phyloP scores from a whole-genome alignment of 2,329 filamentous ascomycete species.

The Pseudogymnoascus sp. region DNA sequence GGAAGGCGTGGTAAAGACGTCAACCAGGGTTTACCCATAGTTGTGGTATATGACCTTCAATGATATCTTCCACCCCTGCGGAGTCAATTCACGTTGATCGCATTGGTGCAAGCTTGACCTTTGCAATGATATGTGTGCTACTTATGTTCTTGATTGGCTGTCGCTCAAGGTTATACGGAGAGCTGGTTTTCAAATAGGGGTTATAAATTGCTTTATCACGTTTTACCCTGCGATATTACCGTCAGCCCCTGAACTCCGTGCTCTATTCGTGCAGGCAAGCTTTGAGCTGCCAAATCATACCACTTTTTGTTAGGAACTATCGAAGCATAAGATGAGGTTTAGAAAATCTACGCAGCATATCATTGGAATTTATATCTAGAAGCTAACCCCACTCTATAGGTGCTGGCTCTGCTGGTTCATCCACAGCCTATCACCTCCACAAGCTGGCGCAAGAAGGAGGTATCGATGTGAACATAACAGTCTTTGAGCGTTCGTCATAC shows the following conservation, averaged over 20 bases:
- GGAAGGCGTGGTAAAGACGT: not conserved
- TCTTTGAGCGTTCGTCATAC: slow-evolving; percentile 72
- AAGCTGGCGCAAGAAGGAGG: slow-evolving; percentile 55
- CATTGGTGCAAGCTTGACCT: not conserved
- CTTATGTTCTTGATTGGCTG: not conserved
- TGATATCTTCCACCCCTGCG: not conserved
- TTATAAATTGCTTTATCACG: not conserved
- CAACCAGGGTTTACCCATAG: not conserved
- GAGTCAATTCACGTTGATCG: not conserved
- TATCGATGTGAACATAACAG: slow-evolving; percentile 65
- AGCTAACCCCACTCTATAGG: slow-evolving; percentile 41
- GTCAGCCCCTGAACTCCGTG: not conserved
- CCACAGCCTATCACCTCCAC: slow-evolving; percentile 72
- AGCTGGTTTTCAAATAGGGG: not conserved
- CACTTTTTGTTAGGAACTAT: not conserved
- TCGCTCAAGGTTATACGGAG: not conserved
- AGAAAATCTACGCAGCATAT: not conserved
- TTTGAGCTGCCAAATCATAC: not conserved
- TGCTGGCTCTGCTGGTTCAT: slow-evolving; percentile 81
- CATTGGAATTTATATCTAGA: not conserved
- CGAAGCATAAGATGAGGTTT: not conserved
- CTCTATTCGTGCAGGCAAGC: not conserved
- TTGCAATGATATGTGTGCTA: not conserved
- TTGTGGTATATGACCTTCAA: not conserved
- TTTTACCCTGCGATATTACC: not conserved